phyloP scores from a whole-genome alignment of 148 eudicot genomes.

The Mesembryanthemum crystallinum region DNA sequence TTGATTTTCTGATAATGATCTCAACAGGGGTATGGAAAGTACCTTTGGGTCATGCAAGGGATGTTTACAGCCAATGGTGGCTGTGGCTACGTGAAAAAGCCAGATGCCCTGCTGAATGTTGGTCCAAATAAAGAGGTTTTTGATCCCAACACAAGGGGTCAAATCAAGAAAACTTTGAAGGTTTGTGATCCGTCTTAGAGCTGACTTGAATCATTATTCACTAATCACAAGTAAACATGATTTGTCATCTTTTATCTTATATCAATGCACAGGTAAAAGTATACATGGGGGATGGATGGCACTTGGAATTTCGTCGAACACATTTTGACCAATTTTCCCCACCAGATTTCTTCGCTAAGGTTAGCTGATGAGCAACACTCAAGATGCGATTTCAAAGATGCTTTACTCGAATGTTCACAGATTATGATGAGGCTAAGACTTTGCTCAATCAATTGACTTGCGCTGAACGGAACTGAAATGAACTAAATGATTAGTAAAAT shows the following conservation, averaged over 20 bases:
- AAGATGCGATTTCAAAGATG: not conserved
- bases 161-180: conserved; percentile 45
- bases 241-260: not conserved
- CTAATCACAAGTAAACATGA: no score
- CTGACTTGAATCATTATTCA: not conserved
- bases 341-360: conserved; percentile 67
- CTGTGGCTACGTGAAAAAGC: conserved; percentile 70
- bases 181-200: conserved; percentile 23
- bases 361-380: conserved; percentile 17
- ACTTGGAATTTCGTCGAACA: conserved; percentile 39
- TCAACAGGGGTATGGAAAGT: conserved; percentile 51
- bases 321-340: conserved; percentile 58
- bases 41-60: conserved; percentile 67
- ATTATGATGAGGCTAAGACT: not conserved
- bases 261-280: conserved; percentile 44
- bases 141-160: conserved; percentile 29
- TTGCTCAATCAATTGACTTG: no score
- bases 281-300: conserved; percentile 71
- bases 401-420: not conserved
- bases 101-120: conserved; percentile 40
- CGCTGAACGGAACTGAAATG: no score
- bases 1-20: not conserved
- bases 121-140: conserved; percentile 26
- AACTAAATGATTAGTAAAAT: no score
- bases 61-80: conserved; percentile 74